These are phyloP conservation scores for Thelonectria olida DNA, from an alignment of 2,329 filamentous ascomycete genomes.

Conservation along the genomic window DNA sequence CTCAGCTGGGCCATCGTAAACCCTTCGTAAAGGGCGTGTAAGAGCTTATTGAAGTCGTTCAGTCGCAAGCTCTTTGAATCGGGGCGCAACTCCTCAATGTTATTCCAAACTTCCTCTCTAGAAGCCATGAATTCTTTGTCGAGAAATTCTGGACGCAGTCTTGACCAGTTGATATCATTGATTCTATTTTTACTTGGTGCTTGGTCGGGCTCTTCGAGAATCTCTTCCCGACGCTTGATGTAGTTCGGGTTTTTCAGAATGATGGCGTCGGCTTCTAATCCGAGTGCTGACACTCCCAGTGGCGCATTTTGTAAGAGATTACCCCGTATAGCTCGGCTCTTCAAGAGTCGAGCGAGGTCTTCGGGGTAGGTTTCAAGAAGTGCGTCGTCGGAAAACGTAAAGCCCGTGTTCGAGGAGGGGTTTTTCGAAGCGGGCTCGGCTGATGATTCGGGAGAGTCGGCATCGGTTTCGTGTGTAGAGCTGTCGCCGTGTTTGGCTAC, in stretches of 20 bases:
- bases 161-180: slow-evolving; percentile 43
- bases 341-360: neutral
- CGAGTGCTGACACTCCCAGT: slow-evolving; percentile 47
- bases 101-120: slow-evolving; percentile 50
- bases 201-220: slow-evolving; percentile 29
- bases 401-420: neutral
- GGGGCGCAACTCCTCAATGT: slow-evolving; percentile 61
- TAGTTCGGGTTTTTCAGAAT: slow-evolving; percentile 54
- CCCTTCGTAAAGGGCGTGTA: slow-evolving; percentile 43
- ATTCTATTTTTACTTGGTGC: slow-evolving; percentile 15
- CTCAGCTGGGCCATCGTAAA: slow-evolving; percentile 59
- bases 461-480: neutral
- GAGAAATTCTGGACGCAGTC: slow-evolving; percentile 40
- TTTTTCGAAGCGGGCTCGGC: neutral
- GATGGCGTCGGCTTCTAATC: slow-evolving; percentile 54
- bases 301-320: slow-evolving; percentile 41
- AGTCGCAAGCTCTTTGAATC: slow-evolving; percentile 49
- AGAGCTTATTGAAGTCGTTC: slow-evolving; percentile 53
- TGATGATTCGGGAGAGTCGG: neutral
- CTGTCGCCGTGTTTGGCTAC: neutral
- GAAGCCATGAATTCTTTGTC: slow-evolving; percentile 32
- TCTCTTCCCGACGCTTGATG: slow-evolving; percentile 32
- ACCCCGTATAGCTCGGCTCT: slow-evolving; percentile 31
- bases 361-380: neutral
- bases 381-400: slow-evolving; percentile 3